Base-by-base conservation (phyloP, 2,329 filamentous ascomycete species). In the Colletotrichum higginsianum region DNA sequence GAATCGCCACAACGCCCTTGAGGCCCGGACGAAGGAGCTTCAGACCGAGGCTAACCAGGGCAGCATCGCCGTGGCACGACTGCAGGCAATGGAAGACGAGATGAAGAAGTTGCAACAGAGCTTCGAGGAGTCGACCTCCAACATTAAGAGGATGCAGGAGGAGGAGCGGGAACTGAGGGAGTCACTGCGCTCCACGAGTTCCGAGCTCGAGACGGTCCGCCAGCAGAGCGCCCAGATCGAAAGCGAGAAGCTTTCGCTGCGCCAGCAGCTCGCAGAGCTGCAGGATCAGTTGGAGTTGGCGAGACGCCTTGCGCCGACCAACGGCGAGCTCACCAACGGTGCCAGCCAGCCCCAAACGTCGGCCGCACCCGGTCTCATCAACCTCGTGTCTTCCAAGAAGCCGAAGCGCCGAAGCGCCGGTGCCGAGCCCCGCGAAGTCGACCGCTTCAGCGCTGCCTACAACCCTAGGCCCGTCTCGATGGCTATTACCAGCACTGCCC, bases 41-140 rank as follows among this genome's bases (percentile, higher is more conserved):
- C 96, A 99, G 82, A 92, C 93, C 44, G 96, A 99, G 82, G 96
- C 96, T 72, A 99, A 99, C 82, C 96, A 98, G 84, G 96, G 96
- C 66, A 96, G 96, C 84, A 98, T 98, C 78, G 94, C 94, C 2
- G 95, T 96, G 64, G 96, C 96, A 74, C 93, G 94, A 75, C 87
- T 99, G 66, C 91, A 93, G 77, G 94, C 93, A 60, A 94, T 98
- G 91, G 96, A 99, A 81, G 93, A 95, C 76, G 96, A 99, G 79
- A 98, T 98, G 93, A 92, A 92, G 85, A 95, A 94, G 82, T 87
- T 98, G 61, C 95, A 98, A 82, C 86, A 89, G 72, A 96, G 90
- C 79, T 97, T 97, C 82, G 94, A 97, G 68, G 96, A 99, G 79
- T 97, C 95, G 73, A 92, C 93, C 5, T 89, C 91, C 74, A 98